These are phyloP conservation scores for Penicillium sp. DNA, from an alignment of 2,329 filamentous ascomycete genomes.

Conservation along the genomic window DNA sequence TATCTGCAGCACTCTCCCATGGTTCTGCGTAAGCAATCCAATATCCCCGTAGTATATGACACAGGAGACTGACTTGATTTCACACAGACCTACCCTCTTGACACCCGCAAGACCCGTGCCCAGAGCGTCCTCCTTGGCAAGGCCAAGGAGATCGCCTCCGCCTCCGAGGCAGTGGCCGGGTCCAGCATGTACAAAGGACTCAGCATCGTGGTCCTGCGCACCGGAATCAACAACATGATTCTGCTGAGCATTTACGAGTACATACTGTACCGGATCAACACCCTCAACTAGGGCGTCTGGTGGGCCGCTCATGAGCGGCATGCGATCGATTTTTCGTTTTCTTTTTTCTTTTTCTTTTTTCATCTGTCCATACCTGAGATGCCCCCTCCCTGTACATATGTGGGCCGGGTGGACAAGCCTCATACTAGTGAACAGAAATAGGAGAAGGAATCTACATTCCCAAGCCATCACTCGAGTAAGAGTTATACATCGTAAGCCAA, in stretches of 20 bases:
- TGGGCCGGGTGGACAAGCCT: constrained; percentile 15
- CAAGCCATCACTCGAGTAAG: too few relatives aligned
- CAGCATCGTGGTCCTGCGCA: constrained; percentile 46
- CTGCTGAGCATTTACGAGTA: constrained; percentile 46
- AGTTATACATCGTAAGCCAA: background rate
- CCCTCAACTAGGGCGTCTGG: constrained; percentile 26
- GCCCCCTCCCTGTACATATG: constrained; percentile 20
- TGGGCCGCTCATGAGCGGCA: background rate
- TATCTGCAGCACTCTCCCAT: constrained; percentile 46
- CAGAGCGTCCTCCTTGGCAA: constrained; percentile 46
- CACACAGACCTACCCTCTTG: constrained; percentile 45
- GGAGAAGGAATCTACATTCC: constrained; percentile 9
- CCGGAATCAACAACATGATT: constrained; percentile 48
- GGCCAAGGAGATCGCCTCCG: constrained; percentile 40
- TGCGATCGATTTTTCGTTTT: background rate
- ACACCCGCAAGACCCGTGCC: constrained; percentile 48
- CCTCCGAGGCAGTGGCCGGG: constrained; percentile 37
- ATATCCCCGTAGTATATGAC: too few relatives aligned
- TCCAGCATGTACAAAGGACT: constrained; percentile 47
- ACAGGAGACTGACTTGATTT: background rate
- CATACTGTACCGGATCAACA: constrained; percentile 43
- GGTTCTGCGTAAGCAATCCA: constrained; percentile 41
- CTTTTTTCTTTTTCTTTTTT: background rate
- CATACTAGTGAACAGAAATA: constrained; percentile 22
- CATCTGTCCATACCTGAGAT: constrained; percentile 9